Base-by-base conservation (phyloP, 306 rosid genomes). In the Cicer yamashitae region DNA sequence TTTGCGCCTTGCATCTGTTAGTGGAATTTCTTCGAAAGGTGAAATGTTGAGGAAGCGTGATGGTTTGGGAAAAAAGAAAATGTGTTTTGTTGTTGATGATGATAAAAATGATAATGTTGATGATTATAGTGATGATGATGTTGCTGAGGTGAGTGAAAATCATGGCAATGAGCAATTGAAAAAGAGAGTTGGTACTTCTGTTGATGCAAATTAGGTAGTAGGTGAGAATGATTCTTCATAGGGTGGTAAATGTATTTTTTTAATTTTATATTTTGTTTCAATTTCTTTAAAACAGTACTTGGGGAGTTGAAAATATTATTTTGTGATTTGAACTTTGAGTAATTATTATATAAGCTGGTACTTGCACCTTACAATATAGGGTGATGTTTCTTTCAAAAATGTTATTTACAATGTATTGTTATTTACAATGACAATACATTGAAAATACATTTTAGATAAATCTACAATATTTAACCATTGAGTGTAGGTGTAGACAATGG, bases 231-330 rank as follows among this genome's bases (percentile, higher is more conserved):
- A 37, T 64, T 53, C 75, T 63, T 51, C 75, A 9, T 46, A 73
- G n/a, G 71, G 47, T 20, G 79, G 17, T 38, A 74, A 73, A 81
- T 91, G 92, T 88, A 5, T 39, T 10, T 38, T 60, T 51, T 40
- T 41, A 41, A 14, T 40, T 47, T 57, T 47, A 11, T n/a, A 46
- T 54, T 45, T 12, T 14, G 44, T 30, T n/a, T 69, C 46, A 45
- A 14, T 72, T 14, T 11, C 38, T 37, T 47, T 40, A 61, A 74
- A 48, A 60, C 71, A 37, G 34, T 11, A 25, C 6, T 34, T 30
- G 12, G 39, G 37, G 37, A 22, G 44, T 47, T 73, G 40, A 20
- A 67, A 74, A 34, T 0, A n/a, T 66, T n/a, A 7, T 40, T 5
- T 67, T 66, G 7, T 70, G 25, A 22, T 48, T 41, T 41, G 5